phyloP scores from a whole-genome alignment of 176 grass and related monocot genomes.

The Cenchrus fungigraminus region DNA sequence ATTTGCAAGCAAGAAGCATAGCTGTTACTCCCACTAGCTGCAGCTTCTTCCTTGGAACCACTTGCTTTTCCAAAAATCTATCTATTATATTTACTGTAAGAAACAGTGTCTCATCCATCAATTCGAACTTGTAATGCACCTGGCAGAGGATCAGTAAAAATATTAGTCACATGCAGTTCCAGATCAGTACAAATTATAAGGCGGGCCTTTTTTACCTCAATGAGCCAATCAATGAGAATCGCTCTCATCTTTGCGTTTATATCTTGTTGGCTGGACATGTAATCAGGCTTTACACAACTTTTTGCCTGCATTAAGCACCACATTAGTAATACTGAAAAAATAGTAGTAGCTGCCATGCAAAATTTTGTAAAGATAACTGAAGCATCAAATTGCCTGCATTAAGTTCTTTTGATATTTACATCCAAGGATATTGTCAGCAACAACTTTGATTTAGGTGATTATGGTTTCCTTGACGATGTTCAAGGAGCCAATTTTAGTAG shows the following conservation, averaged over 20 bases:
- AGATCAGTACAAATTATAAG: not conserved
- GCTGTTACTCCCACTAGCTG: conserved; percentile 91
- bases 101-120: conserved; percentile 94
- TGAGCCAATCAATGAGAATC: conserved; percentile 87
- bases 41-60: conserved; percentile 75
- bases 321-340: conserved; percentile 39
- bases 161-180: not conserved
- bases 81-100: conserved; percentile 94
- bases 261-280: conserved; percentile 81
- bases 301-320: conserved; percentile 49
- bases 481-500: conserved; percentile 4
- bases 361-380: not conserved
- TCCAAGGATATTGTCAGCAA: not conserved
- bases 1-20: conserved; percentile 95
- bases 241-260: conserved; percentile 95
- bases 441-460: conserved; percentile 2
- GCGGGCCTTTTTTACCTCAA: conserved; percentile 68
- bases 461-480: conserved; percentile 1
- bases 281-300: conserved; percentile 66
- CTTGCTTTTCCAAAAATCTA: conserved; percentile 81
- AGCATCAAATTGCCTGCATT: not conserved
- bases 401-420: conserved; percentile 4
- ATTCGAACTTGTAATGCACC: conserved; percentile 94
- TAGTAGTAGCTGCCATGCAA: not conserved
- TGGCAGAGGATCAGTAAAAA: conserved; percentile 41